phyloP scores from a whole-genome alignment of 2,329 filamentous ascomycete species.

The Exophiala alcalophila region DNA sequence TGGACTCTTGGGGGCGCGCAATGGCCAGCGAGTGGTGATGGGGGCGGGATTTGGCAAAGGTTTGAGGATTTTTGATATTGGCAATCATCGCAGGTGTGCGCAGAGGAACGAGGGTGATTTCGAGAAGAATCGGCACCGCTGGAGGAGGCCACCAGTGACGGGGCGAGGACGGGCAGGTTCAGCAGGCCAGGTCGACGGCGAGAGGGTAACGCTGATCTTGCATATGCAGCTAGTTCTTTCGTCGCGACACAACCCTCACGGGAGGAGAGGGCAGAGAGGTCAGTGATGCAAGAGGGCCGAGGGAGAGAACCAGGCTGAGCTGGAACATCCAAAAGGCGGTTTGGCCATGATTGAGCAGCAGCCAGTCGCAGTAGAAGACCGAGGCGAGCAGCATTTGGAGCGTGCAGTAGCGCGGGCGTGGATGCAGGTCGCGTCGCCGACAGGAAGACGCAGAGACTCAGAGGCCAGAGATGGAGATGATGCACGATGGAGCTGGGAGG shows the following conservation, averaged over 20 bases:
- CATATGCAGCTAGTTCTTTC: constrained; percentile 27
- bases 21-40: background rate
- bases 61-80: constrained; percentile 23
- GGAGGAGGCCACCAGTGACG: constrained; percentile 19
- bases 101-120: constrained; percentile 18
- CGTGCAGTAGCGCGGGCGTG: constrained; percentile 23
- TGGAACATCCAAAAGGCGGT: constrained; percentile 16
- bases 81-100: constrained; percentile 21
- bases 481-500: constrained; percentile 7
- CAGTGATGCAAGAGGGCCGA: no score
- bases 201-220: constrained; percentile 20
- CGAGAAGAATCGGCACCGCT: constrained; percentile 13
- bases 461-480: no score
- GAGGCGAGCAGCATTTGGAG: constrained; percentile 2
- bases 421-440: constrained; percentile 13
- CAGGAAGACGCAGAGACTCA: no score
- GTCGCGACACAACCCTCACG: constrained; percentile 7
- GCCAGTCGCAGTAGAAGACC: constrained; percentile 14
- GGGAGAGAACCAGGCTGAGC: constrained; percentile 21
- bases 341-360: constrained; percentile 4
- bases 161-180: constrained; percentile 8
- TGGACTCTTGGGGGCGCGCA: constrained; percentile 3
- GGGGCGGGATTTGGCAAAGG: constrained; percentile 19
- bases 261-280: constrained; percentile 1
- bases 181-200: constrained; percentile 2